Evolutionary conservation across 1,284 basidiomycete species (phyloP), one percentile per base, ranked within the genome.

Genomic region (Ustilago hordei): DNA sequence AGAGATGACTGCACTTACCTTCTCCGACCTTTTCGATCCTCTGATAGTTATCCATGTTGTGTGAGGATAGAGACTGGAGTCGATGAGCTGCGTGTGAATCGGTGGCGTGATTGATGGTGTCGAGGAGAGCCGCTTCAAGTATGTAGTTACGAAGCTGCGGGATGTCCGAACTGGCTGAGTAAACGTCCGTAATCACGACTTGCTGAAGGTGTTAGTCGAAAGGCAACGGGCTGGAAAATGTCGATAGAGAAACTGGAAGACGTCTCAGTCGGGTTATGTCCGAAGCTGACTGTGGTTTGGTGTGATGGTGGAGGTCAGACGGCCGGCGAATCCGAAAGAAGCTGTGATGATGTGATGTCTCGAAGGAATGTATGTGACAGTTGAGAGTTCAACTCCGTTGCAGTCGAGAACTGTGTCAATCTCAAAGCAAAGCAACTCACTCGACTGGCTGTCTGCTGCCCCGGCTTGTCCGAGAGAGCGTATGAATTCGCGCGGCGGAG

Each of bases 21-120:
- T 82, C 81, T 58, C 85, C 82, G 55, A 86, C 89, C 88, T 95
- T 95, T 88, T 95, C 94, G 57, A 95, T 89, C 90, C 94, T 88
- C 56, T 87, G 84, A 82, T 88, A 88, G 79, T 88, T 88, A 81
- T 85, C 87, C 86, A 88, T 87, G 55, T 34, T 67, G 59, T 39
- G n/a, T 57, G 47, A 0, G 17, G 17, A 35, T 15, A 19, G 15
- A 15, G 9, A 31, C 3, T 8, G 28, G 35, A n/a, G 43, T 28
- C 28, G 53, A 8, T 11, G 15, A 17, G n/a, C 28, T 6, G 23
- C 15, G 28, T 28, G 13, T 15, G 23, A 45, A 17, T 19, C 4
- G 15, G 48, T 45, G 43, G 43, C 11, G 36, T 38, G 36, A 38
- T 38, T 11, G 39, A 45, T 19, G 19, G n/a, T 45, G 43, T 45